These are phyloP conservation scores for Globisporangium ultimum DNA, from an alignment of 352 stramenopile species.

Conservation along the genomic window DNA sequence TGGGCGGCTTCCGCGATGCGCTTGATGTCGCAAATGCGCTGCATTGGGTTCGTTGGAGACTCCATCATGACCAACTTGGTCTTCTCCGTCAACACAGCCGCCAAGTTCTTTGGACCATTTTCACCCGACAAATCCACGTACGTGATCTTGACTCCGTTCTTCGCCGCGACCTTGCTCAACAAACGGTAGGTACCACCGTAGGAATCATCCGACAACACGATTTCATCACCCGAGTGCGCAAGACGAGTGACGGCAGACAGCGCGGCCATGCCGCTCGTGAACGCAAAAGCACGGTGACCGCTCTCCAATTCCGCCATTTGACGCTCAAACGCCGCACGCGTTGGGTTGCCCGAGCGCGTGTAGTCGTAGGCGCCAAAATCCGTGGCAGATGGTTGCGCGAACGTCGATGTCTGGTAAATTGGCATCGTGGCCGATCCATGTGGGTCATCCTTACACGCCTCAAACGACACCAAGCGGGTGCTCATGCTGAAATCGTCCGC, in stretches of 20 bases:
- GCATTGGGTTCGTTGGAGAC: conserved; percentile 95
- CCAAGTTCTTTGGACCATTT: conserved; percentile 61
- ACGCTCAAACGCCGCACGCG: conserved; percentile 89
- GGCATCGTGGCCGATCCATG: conserved; percentile 89
- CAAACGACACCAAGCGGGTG: conserved; percentile 74
- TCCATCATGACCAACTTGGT: conserved; percentile 97
- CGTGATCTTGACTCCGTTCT: conserved; percentile 72
- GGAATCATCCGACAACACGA: conserved; percentile 93
- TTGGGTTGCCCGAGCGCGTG: conserved; percentile 92
- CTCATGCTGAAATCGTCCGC: conserved; percentile 60
- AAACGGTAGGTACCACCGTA: conserved; percentile 96
- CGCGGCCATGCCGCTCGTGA: conserved; percentile 95
- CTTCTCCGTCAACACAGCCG: conserved; percentile 47
- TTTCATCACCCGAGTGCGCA: conserved; percentile 87
- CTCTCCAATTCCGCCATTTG: conserved; percentile 86
- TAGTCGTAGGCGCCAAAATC: conserved; percentile 94
- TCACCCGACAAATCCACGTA: conserved; percentile 85
- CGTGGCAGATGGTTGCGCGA: conserved; percentile 85
- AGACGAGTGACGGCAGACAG: conserved; percentile 91
- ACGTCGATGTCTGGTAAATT: conserved; percentile 92
- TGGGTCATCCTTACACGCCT: conserved; percentile 86
- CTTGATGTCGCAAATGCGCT: conserved; percentile 93
- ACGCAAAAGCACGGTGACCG: conserved; percentile 82
- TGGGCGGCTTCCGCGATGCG: conserved; percentile 81
- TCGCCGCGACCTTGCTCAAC: conserved; percentile 84